Conservation (phyloP, 768 basidiomycete genomes). For the Hypholoma fasciculare region DNA sequence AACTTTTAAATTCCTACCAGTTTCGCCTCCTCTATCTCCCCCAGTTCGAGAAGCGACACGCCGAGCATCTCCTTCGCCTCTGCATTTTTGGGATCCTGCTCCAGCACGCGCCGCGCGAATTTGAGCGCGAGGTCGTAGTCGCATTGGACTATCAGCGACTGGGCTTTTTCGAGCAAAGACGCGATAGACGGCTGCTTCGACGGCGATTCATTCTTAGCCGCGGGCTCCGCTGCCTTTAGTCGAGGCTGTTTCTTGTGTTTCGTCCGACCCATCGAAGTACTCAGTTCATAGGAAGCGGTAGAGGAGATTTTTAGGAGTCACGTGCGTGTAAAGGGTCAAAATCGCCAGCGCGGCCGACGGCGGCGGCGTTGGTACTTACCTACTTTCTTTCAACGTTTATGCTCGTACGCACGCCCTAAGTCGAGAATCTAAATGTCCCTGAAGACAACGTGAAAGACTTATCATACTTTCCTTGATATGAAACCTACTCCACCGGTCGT, state of each 20-base stretch:
- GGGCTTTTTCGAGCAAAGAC: slow-evolving; percentile 73
- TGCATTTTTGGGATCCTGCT: slow-evolving; percentile 59
- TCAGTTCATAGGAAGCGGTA: slow-evolving; percentile 1
- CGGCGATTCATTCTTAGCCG: slow-evolving; percentile 17
- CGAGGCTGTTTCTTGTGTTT: slow-evolving; percentile 46
- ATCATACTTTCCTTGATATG: not conserved
- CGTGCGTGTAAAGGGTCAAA: slow-evolving; percentile 21
- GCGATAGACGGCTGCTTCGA: slow-evolving; percentile 43
- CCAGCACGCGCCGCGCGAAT: slow-evolving; percentile 69
- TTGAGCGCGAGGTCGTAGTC: slow-evolving; percentile 80
- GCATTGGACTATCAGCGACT: slow-evolving; percentile 79
- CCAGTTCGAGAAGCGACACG: slow-evolving; percentile 75
- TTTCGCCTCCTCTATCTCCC: slow-evolving; percentile 72
- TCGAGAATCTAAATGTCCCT: not conserved
- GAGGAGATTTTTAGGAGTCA: slow-evolving; percentile 26
- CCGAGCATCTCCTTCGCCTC: slow-evolving; percentile 83
- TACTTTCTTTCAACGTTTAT: not conserved
- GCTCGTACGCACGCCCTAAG: not conserved
- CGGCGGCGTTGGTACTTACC: not conserved
- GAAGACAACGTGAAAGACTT: not conserved
- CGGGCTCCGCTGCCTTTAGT: slow-evolving; percentile 31
- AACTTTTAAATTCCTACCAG: slow-evolving; percentile 41
- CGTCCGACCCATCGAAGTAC: slow-evolving; percentile 52
- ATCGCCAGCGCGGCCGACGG: not conserved
- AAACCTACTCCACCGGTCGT: slow-evolving; percentile 17